Percentiles rank a stretch among this genome's conserved stretches.
phyloP scores from a whole-genome alignment of 2,329 filamentous ascomycete species.

The Diplocarpon mali region DNA sequence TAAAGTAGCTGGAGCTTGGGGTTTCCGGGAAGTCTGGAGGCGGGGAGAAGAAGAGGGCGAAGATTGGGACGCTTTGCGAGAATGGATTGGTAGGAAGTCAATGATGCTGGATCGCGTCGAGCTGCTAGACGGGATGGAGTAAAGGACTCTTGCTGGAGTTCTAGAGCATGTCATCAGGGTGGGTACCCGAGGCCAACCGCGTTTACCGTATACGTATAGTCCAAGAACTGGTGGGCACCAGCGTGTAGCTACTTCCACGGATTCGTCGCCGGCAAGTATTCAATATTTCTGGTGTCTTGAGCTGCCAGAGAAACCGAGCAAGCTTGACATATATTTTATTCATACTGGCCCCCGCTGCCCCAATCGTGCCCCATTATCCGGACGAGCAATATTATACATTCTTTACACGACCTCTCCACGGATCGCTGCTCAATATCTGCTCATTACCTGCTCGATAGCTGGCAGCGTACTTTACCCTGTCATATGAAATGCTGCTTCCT shows the following conservation, averaged over 20 bases:
- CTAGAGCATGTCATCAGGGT: neutral
- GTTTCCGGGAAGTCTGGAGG: constrained; percentile 70
- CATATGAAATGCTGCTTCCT: too few species aligned
- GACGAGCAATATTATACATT: too few species aligned
- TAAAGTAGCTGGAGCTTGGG: constrained; percentile 78
- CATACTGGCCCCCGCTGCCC: too few species aligned
- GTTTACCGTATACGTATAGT: neutral
- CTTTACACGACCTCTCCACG: too few species aligned
- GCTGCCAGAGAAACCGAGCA: neutral
- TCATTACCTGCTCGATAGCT: too few species aligned
- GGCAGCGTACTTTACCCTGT: too few species aligned
- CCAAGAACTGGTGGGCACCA: neutral
- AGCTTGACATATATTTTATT: neutral
- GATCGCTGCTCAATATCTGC: too few species aligned
- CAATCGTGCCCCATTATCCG: too few species aligned
- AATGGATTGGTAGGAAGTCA: constrained; percentile 70
- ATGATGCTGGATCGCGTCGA: constrained; percentile 88
- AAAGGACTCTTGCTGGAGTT: constrained; percentile 5
- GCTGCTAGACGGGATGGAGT: constrained; percentile 88
- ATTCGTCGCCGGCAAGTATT: neutral
- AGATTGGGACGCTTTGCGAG: constrained; percentile 78
- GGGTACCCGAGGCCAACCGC: neutral
- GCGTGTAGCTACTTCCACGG: neutral
- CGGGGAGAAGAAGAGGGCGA: constrained; percentile 83
- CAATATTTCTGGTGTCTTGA: neutral